Base-by-base conservation (phyloP, 2,329 filamentous ascomycete species). In the Aspergillus flavus region DNA sequence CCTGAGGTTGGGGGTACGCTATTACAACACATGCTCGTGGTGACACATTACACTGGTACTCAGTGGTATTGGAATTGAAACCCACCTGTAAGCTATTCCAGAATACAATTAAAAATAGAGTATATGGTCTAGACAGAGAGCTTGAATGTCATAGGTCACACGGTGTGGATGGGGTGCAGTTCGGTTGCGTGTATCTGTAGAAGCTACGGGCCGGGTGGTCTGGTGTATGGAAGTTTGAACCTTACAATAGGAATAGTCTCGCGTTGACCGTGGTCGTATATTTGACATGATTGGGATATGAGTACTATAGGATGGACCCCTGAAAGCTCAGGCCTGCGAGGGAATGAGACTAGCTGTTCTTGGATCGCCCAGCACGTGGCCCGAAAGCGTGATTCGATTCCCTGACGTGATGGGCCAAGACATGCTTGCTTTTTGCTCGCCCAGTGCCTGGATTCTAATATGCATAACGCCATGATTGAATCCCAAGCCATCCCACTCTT, bases 311-410 rank as follows among this genome's bases (percentile, higher is more conserved):
- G 16, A 41, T 41, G 16, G 19, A n/a, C 39, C 39, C 39, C 43
- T 46, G 21, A 46, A 46, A 46, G 43, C 43, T 23, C 43, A 46
- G 43, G n/a, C n/a, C 43, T 6, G n/a, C 21, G 10, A 46, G 19
- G 16, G 4, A 54, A 34, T 6, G 30, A n/a, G 52, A 54, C 52
- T 36, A 50, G 52, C 28, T 54, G 32, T 54, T 36, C 52, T 34
- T 54, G 52, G 52, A 50, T 9, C 10, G 26, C 12, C 12, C 7
- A 23, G 52, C 52, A 54, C 52, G 52, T 54, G 52, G 52, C 30
- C 52, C 52, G 21, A 36, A 12, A 54, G 52, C 30, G 52, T 23
- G 52, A 10, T 54, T 54, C 52, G 52, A 54, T 54, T 54, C 52
- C 52, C 11, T 26, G 19, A 36, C 12, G 12, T 6, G 19, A 6